Evolutionary conservation across 1,284 basidiomycete species (phyloP).

Genomic region (Microbotryum lychnidis-dioicae): DNA sequence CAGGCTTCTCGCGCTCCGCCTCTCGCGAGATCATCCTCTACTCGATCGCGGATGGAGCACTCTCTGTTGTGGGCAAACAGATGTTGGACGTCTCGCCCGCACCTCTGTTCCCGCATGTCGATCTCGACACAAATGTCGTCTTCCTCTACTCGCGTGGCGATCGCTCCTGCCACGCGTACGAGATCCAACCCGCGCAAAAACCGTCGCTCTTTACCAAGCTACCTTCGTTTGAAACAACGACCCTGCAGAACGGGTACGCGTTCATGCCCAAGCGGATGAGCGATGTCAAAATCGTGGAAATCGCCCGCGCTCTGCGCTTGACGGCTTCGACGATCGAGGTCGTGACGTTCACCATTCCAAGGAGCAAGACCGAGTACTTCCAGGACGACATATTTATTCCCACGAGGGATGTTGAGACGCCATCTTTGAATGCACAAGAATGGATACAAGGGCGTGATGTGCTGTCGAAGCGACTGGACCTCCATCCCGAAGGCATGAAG

Average conservation of each 20-base stretch:
- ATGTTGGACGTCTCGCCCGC: slow-evolving; percentile 45
- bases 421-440: slow-evolving; percentile 30
- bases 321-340: slow-evolving; percentile 76
- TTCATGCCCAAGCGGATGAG: slow-evolving; percentile 42
- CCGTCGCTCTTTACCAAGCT: slow-evolving; percentile 38
- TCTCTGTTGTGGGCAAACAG: slow-evolving; percentile 34
- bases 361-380: slow-evolving; percentile 45
- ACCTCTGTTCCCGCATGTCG: slow-evolving; percentile 44
- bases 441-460: slow-evolving; percentile 39
- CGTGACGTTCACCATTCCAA: slow-evolving; percentile 44
- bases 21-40: slow-evolving; percentile 44
- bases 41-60: slow-evolving; percentile 17
- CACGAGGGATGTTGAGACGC: slow-evolving; percentile 37
- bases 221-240: slow-evolving; percentile 38
- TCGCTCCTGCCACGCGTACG: slow-evolving; percentile 42
- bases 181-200: slow-evolving; percentile 35
- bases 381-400: slow-evolving; percentile 47
- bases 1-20: slow-evolving; percentile 44
- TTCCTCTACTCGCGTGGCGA: slow-evolving; percentile 46
- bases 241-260: slow-evolving; percentile 42
- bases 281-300: slow-evolving; percentile 56
- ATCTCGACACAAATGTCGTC: slow-evolving; percentile 44
- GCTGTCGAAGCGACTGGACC: slow-evolving; percentile 23
- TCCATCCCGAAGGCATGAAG: slow-evolving; percentile 42
- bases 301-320: slow-evolving; percentile 53